A percentile compares a stretch with the other conserved stretches of the same genome.
Conservation (phyloP, 225 moss, liverwort and hornwort species). For the Physcomitrellopsis africana region DNA sequence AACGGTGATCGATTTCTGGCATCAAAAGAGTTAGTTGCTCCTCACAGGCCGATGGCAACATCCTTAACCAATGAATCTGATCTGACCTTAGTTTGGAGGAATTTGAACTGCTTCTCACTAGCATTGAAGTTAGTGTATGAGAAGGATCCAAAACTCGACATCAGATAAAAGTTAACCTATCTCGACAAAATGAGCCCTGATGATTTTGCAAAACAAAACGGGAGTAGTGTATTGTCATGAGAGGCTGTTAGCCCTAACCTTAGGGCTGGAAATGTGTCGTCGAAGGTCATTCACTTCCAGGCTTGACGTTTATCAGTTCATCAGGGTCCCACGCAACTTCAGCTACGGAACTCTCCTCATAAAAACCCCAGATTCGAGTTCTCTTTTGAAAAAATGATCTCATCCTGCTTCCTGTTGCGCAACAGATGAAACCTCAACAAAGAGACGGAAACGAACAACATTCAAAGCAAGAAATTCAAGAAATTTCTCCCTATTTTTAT, state of each 20-base stretch:
- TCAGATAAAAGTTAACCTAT: conserved; percentile 13
- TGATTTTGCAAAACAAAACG: conserved; percentile 22
- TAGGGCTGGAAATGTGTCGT: neutral
- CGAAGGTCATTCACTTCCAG: conserved; percentile 15
- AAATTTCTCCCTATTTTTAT: too few relatives aligned
- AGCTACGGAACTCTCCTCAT: conserved; percentile 60
- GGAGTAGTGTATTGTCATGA: neutral
- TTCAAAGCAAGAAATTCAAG: neutral
- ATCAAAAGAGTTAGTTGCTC: conserved; percentile 66
- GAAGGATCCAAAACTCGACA: conserved; percentile 21
- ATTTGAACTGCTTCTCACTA: conserved; percentile 3
- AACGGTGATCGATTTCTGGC: conserved; percentile 57
- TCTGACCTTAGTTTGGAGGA: conserved; percentile 23
- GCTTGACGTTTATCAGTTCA: conserved; percentile 33
- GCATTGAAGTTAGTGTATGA: conserved; percentile 15
- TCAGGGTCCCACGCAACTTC: conserved; percentile 50
- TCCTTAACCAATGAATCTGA: conserved; percentile 47
- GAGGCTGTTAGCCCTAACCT: conserved; percentile 2
- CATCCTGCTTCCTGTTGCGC: conserved; percentile 41
- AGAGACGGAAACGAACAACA: neutral
- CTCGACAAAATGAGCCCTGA: conserved; percentile 28
- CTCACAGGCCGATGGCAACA: conserved; percentile 53
- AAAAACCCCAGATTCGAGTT: conserved; percentile 56
- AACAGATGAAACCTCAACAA: neutral
- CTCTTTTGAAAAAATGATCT: neutral